A percentile compares a stretch with the other conserved stretches of the same genome.
Evolutionary conservation across 768 basidiomycete species (phyloP).

Genomic region (Tulasnella sp.): DNA sequence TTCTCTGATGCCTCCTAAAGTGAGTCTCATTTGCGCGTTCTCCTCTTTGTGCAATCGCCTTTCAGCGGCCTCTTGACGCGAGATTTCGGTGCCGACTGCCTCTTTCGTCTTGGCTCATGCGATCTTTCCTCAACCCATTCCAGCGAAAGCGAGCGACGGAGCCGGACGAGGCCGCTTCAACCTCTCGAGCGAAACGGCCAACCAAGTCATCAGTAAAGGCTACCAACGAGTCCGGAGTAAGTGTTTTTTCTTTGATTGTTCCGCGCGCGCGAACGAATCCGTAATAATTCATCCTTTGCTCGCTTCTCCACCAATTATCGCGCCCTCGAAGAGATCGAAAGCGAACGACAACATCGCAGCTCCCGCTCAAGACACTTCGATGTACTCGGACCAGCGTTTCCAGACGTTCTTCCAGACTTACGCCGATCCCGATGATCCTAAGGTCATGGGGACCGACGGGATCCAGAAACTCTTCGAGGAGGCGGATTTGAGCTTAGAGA

Average conservation of each 20-base stretch:
- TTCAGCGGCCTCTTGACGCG: background rate
- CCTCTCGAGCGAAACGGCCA: background rate
- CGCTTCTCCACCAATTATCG: background rate
- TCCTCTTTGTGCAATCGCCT: background rate
- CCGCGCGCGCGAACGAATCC: background rate
- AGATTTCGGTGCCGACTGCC: background rate
- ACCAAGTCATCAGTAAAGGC: background rate
- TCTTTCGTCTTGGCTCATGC: background rate
- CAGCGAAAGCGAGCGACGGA: background rate
- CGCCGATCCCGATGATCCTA: conserved; percentile 31
- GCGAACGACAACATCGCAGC: background rate
- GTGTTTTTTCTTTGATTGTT: background rate
- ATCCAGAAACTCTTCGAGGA: conserved; percentile 61
- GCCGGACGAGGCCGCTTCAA: background rate
- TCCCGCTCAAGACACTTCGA: background rate
- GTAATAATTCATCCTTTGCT: background rate
- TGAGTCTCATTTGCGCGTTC: background rate
- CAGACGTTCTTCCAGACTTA: conserved; percentile 49
- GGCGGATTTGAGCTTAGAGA: conserved; percentile 60
- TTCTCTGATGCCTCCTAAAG: background rate
- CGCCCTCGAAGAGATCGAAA: background rate
- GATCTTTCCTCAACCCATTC: background rate
- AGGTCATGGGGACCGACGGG: conserved; percentile 43
- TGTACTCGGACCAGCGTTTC: conserved; percentile 41
- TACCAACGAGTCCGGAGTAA: background rate